Base-by-base conservation (phyloP, 176 grass and related monocot species). In the Zizania latifolia region DNA sequence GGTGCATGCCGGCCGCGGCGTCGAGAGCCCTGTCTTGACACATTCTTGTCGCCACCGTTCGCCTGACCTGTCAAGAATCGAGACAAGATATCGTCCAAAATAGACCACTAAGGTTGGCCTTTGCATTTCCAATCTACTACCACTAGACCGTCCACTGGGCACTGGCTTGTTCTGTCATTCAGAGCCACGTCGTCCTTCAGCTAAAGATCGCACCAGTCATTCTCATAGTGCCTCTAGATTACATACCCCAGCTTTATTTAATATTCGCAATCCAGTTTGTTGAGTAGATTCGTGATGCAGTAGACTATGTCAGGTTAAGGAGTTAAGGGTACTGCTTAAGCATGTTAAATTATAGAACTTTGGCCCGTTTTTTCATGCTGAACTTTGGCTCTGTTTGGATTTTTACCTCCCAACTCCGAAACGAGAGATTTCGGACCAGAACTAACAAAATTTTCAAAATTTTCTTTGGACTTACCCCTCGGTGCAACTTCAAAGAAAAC, bases 11-110 rank as follows among this genome's bases (percentile, higher is more conserved):
- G n/a, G 24, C 40, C 41, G 41, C 54, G 24, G 73, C 56, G 55
- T 70, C 73, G 64, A 40, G 64, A 64, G 72, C 35, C 51, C 38
- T n/a, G 63, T 69, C 57, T 36, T 29, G 53, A 41, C 72, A 68
- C 28, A 23, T n/a, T 35, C 10, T 33, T 11, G n/a, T 9, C 29
- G 56, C 71, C 72, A 60, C 34, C 8, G 15, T 10, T 56, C 4
- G 22, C 23, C 40, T 31, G 54, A 3, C 21, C 23, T n/a, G 23
- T 19, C 23, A 28, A 4, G 11, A 34, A 17, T 8, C 28, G 4
- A 34, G 10, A 22, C 53, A 65, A 48, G 44, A 48, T 19, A 19
- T 48, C 16, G 44, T 48, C 44, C 16, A 48, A 48, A 48, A 48
- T 48, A 48, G 15, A 4, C 15, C 3, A 13, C 5, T 19, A 48